phyloP scores from a whole-genome alignment of 2,329 filamentous ascomycete genomes.

The Blastomyces emzantsi region DNA sequence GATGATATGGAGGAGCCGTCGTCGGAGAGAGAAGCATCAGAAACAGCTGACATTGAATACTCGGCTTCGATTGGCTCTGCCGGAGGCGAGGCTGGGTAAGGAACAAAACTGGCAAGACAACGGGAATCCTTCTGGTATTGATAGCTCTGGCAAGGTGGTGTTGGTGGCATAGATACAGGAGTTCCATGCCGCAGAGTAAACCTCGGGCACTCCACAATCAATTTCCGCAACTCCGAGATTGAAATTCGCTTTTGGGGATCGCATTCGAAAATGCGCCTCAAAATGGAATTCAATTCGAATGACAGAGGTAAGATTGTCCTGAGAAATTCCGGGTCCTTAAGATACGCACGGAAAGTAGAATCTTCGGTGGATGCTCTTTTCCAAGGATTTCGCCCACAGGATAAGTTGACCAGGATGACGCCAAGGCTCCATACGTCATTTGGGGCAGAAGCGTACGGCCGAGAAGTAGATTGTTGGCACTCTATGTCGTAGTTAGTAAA shows the following conservation, averaged over 20 bases:
- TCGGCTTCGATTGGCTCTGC: constrained; percentile 29
- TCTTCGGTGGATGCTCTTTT: constrained; percentile 92
- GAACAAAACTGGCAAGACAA: constrained; percentile 28
- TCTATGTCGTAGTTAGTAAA: constrained; percentile 49
- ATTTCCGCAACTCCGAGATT: constrained; percentile 65
- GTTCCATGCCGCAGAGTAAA: constrained; percentile 49
- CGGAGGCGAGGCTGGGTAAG: constrained; percentile 29
- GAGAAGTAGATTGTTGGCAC: constrained; percentile 70
- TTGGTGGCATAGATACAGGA: constrained; percentile 9
- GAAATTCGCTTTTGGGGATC: constrained; percentile 76
- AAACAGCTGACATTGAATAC: constrained; percentile 33
- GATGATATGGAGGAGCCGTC: constrained; percentile 26
- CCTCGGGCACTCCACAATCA: constrained; percentile 65
- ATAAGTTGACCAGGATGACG: constrained; percentile 94
- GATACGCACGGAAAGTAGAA: constrained; percentile 86
- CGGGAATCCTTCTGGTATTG: constrained; percentile 26
- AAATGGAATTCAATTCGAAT: constrained; percentile 76
- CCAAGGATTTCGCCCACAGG: constrained; percentile 97
- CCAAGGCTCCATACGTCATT: constrained; percentile 99
- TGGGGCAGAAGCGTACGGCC: constrained; percentile 78
- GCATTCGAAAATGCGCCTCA: constrained; percentile 78
- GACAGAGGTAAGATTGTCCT: constrained; percentile 89
- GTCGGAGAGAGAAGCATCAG: constrained; percentile 33
- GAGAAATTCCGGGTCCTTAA: constrained; percentile 76
- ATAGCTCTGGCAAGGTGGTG: constrained; percentile 31